A percentile compares a stretch with the other conserved stretches of the same genome.
These are phyloP conservation scores for Thelephora ganbajun DNA, from an alignment of 768 basidiomycete genomes.

Conservation along the genomic window DNA sequence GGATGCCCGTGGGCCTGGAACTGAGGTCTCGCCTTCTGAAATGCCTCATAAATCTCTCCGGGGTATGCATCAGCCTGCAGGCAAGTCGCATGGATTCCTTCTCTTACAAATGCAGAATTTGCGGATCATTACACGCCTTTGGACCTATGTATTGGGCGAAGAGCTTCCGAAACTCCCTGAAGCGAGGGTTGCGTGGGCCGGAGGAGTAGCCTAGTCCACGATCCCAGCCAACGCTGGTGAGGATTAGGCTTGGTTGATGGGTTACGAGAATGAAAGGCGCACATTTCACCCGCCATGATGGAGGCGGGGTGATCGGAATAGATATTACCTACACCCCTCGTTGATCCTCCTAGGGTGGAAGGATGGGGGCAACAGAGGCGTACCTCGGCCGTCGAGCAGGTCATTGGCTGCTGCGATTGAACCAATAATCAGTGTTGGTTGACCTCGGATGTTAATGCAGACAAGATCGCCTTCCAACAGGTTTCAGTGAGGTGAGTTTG, in stretches of 20 bases:
- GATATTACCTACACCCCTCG: conserved; percentile 11
- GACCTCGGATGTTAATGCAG: conserved; percentile 13
- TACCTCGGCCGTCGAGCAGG: conserved; percentile 16
- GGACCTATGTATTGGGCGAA: conserved; percentile 22
- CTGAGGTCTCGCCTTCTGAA: conserved; percentile 10
- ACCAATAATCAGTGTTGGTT: conserved; percentile 15
- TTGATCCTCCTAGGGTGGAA: neutral
- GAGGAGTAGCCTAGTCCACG: conserved; percentile 21
- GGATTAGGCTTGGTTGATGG: neutral
- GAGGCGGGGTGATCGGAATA: conserved; percentile 20
- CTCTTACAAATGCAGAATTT: conserved; percentile 10
- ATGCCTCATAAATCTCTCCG: conserved; percentile 10
- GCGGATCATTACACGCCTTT: conserved; percentile 11
- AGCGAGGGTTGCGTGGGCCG: conserved; percentile 18
- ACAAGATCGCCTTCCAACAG: conserved; percentile 14
- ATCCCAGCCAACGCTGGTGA: conserved; percentile 20
- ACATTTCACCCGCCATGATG: conserved; percentile 21
- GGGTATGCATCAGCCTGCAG: conserved; percentile 7
- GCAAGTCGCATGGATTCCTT: conserved; percentile 9
- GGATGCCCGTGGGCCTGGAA: neutral
- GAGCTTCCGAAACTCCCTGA: conserved; percentile 21
- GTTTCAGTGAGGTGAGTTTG: neutral
- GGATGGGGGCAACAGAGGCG: neutral
- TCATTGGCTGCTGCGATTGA: conserved; percentile 15
- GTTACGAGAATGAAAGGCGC: conserved; percentile 3